Base-by-base conservation (phyloP, 495 filamentous ascomycete species). In the Aspergillus cristatus region DNA sequence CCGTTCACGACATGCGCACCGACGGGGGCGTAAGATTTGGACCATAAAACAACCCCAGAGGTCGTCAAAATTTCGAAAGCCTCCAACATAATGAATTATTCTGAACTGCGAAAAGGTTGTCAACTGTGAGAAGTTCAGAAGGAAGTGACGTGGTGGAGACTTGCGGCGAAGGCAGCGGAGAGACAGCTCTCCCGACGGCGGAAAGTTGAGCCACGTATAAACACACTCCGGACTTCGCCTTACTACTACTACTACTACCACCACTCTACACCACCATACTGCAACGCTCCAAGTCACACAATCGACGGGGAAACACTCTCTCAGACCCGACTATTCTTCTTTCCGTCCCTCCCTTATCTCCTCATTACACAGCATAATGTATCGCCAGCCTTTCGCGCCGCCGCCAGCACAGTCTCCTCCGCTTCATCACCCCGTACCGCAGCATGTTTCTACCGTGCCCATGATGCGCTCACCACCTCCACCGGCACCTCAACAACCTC, bases 381-480 rank as follows among this genome's bases (percentile, higher is more conserved):
- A 97, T 62, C 82, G 87, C 55, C 67, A 74, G 45, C 71, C 74
- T 33, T 94, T 87, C 65, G 79, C 76, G 48, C 76, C 78, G 37
- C 74, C 78, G 16, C 81, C 79, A 29, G 82, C 84, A 40, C 83
- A 86, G 49, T 95, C 91, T 46, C 91, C 91, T 53, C 93, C 91
- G 29, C 81, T 99, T 43, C 91, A 99, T 65, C 91, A 99, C 60
- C 91, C 91, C 18, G 89, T 97, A 32, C 93, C 93, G 32, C 93
- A 97, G 55, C 93, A 97, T 74, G 89, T 97, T 39, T 95, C 93
- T 47, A 94, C 89, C 34, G 93, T 99, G 34, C 91, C 91, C n/a
- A 89, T 96, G 67, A 82, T 99, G 62, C 82, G 94, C 67, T 97
- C 91, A 37, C 91, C 91, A 25, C 91, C 91, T 22, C 91, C 86